These are phyloP conservation scores for Auriscalpium orientale DNA, from an alignment of 768 basidiomycete species.

Conservation along the genomic window DNA sequence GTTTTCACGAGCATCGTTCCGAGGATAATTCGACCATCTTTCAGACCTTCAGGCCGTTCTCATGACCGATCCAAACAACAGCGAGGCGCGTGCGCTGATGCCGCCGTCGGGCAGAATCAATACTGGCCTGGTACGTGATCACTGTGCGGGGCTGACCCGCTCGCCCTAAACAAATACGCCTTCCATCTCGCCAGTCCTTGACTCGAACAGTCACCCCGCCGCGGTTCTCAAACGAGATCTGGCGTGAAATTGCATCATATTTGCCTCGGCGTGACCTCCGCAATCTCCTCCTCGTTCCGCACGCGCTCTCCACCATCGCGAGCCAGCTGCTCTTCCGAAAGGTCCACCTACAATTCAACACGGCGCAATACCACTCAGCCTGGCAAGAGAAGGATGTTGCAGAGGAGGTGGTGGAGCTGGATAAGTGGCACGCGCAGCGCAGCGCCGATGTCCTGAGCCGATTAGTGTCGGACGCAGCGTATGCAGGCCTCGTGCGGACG, in stretches of 20 bases:
- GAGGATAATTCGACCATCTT: background rate
- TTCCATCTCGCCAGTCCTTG: constrained; percentile 16
- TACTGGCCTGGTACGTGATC: constrained; percentile 30
- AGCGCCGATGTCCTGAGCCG: constrained; percentile 66
- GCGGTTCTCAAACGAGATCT: constrained; percentile 60
- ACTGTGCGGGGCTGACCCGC: background rate
- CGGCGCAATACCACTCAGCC: constrained; percentile 13
- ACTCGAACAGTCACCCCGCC: constrained; percentile 37
- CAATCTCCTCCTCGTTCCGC: constrained; percentile 54
- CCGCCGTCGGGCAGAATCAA: constrained; percentile 32
- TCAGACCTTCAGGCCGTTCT: constrained; percentile 63
- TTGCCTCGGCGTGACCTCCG: constrained; percentile 63
- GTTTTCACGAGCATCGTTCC: constrained; percentile 4
- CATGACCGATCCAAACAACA: constrained; percentile 54
- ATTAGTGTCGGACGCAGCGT: constrained; percentile 51
- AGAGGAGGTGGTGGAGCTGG: constrained; percentile 25
- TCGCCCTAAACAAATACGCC: background rate
- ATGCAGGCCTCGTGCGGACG: constrained; percentile 50
- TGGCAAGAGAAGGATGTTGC: constrained; percentile 20
- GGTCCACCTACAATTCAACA: constrained; percentile 56
- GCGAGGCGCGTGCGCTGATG: constrained; percentile 55
- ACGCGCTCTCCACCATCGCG: constrained; percentile 62
- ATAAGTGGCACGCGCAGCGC: constrained; percentile 52
- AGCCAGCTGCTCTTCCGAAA: constrained; percentile 59
- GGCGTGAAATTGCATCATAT: constrained; percentile 59